Conservation (phyloP, 2,329 filamentous ascomycete genomes). For the Penicillium nordicum region DNA sequence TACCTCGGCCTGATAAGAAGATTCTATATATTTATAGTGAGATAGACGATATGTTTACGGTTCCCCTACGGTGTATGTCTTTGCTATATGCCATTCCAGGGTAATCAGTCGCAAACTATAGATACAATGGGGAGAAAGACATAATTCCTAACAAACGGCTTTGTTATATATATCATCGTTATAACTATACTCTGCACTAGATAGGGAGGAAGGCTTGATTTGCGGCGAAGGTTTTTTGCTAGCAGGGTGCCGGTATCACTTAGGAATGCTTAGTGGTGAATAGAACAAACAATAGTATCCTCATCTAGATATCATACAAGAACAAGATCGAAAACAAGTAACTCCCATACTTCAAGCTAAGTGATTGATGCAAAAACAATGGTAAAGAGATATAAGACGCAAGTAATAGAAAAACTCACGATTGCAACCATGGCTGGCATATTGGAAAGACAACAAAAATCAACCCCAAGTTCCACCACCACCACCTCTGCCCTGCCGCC, state of each 20-base stretch:
- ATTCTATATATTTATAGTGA: too few relatives aligned
- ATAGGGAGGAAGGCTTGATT: background rate
- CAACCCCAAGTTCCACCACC: slow-evolving; percentile 87
- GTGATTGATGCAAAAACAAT: background rate
- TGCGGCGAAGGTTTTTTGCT: background rate
- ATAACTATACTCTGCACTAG: too few relatives aligned
- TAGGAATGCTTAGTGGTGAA: too few relatives aligned
- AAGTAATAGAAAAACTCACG: background rate
- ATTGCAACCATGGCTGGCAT: slow-evolving; percentile 6
- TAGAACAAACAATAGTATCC: background rate
- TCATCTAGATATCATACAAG: background rate
- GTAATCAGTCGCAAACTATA: too few relatives aligned
- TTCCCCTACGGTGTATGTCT: too few relatives aligned
- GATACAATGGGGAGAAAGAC: too few relatives aligned
- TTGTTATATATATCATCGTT: too few relatives aligned
- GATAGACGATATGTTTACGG: too few relatives aligned
- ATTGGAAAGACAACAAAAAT: slow-evolving; percentile 12
- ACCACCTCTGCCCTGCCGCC: slow-evolving; percentile 76
- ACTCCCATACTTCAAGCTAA: background rate
- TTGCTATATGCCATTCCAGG: too few relatives aligned
- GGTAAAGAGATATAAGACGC: background rate
- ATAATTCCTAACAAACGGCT: too few relatives aligned
- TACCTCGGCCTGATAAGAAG: too few relatives aligned
- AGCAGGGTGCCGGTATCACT: too few relatives aligned
- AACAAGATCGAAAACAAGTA: background rate